Base-by-base conservation (phyloP, 2,329 filamentous ascomycete genomes). In the Pseudogymnoascus sp. region DNA sequence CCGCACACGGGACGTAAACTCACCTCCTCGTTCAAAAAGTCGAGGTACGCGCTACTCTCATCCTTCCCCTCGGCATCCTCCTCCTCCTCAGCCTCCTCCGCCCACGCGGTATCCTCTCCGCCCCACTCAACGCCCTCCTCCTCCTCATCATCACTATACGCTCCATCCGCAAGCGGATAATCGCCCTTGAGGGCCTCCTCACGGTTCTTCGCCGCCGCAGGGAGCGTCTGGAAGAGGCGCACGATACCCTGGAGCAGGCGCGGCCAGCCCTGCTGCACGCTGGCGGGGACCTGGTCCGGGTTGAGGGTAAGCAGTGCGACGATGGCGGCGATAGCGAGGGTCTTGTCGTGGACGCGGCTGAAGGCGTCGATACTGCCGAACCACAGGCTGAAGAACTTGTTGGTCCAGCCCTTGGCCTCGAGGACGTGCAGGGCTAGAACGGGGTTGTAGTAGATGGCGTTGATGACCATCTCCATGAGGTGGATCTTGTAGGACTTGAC, bases 331-430 rank as follows among this genome's bases (percentile, higher is more conserved):
- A 99, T 97, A 66, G 91, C 97, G 25, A 99, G 82, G 81, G 97
- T 99, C 84, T 99, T 99, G 80, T 99, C 94, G 74, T 99, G 94
- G 2, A 99, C 94, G 44, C 94, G 85, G 61, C 86, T 90, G 78
- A 99, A 97, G 71, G 85, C 88, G 66, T 96, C 89, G 78, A 99
- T 99, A 77, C 88, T 95, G 44, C 91, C 91, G 76, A 99, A 99
- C 94, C 94, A 99, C 64, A 95, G 79, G 76, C 91, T 96, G 80
- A 99, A 99, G 79, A 99, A 99, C 73, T 95, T 95, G 78, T 97
- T 97, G 5, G 94, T 97, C 93, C 92, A 97, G 65, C 86, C 88
- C 71, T 95, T 93, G 62, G 82, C 78, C 78, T 99, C 94, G n/a
- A 99, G 83, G 38, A 96, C 86, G 66, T 92, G 88, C 21, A 99